phyloP scores from a whole-genome alignment of 306 rosid genomes.

The Calophaca sinica region DNA sequence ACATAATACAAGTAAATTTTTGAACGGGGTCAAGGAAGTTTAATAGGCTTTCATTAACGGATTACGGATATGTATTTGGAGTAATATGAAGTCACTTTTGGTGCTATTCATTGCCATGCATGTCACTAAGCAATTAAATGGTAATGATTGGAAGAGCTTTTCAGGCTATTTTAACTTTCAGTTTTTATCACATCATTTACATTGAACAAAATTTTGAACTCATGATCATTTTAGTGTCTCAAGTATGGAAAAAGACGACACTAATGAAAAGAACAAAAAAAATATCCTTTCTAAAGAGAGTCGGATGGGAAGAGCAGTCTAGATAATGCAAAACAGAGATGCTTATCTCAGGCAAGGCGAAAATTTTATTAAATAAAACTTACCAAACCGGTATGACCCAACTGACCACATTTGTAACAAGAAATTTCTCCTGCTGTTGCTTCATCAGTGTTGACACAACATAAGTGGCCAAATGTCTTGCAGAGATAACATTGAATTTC shows the following conservation, averaged over 20 bases:
- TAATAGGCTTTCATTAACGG: neutral
- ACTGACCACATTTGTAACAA: constrained; percentile 85
- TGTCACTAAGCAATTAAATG: neutral
- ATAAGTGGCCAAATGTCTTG: constrained; percentile 83
- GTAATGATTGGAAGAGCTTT: constrained; percentile 6
- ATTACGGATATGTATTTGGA: neutral
- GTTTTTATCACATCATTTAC: neutral
- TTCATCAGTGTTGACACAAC: constrained; percentile 63
- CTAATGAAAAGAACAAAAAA: neutral
- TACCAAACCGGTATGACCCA: constrained; percentile 94
- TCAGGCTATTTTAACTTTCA: neutral
- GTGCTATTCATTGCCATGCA: neutral
- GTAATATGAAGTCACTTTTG: constrained; percentile 14
- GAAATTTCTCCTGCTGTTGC: constrained; percentile 59
- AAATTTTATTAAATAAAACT: constrained; percentile 43
- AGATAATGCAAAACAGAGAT: constrained; percentile 11
- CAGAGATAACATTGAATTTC: constrained; percentile 81
- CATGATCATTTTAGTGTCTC: no score
- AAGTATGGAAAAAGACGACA: constrained; percentile 1
- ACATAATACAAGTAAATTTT: constrained; percentile 16
- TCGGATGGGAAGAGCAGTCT: neutral
- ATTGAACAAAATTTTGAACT: neutral
- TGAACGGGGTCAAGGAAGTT: neutral
- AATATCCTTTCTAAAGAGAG: neutral
- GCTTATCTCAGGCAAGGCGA: neutral